A percentile compares a stretch with the other conserved stretches of the same genome.
phyloP scores from a whole-genome alignment of 116 monocot genomes.

The Posidonia oceanica region DNA sequence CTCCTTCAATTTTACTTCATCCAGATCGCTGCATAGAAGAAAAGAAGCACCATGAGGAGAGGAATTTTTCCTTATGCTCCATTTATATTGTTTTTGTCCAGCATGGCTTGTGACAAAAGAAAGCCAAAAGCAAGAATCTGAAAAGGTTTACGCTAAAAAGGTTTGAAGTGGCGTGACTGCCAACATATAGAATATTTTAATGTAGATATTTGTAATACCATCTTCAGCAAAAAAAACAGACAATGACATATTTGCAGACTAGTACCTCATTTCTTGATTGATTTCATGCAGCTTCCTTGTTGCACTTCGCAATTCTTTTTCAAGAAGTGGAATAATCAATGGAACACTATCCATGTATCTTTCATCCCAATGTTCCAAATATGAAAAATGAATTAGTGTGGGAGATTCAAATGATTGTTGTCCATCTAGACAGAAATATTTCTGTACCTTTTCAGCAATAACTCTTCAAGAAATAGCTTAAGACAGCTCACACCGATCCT shows the following conservation, averaged over 20 bases:
- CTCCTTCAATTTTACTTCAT: constrained; percentile 81
- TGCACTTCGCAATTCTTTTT: constrained; percentile 55
- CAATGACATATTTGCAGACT: too few species aligned
- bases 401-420: neutral
- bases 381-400: constrained; percentile 8
- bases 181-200: too few species aligned
- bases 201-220: too few species aligned
- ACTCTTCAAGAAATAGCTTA: constrained; percentile 68
- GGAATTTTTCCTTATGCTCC: neutral
- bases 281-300: constrained; percentile 57
- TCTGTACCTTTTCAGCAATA: constrained; percentile 55
- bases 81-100: neutral
- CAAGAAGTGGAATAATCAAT: constrained; percentile 72
- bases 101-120: neutral
- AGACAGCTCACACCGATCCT: constrained; percentile 79
- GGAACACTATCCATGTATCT: constrained; percentile 89
- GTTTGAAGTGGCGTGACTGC: too few species aligned
- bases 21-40: constrained; percentile 42
- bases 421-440: neutral
- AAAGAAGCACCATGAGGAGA: neutral
- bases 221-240: too few species aligned
- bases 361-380: constrained; percentile 2
- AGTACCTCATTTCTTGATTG: constrained; percentile 66
- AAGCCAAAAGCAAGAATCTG: too few species aligned
- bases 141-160: too few species aligned